Evolutionary conservation across 495 filamentous ascomycete species (phyloP).

Genomic region (Chaetomium fimeti): DNA sequence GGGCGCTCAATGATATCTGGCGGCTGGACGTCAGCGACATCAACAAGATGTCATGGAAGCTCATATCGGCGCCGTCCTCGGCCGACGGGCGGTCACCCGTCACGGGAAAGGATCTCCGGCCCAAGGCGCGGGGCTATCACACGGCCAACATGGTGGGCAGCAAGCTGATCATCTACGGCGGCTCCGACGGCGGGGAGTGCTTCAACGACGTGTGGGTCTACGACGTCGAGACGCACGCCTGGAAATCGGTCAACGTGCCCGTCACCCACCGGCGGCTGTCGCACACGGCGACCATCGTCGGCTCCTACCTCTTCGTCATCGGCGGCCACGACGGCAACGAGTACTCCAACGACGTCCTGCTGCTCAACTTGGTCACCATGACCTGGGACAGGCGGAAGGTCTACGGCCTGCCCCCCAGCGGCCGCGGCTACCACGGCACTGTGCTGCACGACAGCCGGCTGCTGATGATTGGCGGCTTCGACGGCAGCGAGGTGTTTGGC

Average conservation of each 20-base stretch:
- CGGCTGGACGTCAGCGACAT: conserved; percentile 61
- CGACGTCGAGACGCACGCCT: conserved; percentile 56
- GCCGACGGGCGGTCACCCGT: conserved; percentile 16
- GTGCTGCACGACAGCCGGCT: conserved; percentile 61
- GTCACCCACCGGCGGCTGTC: conserved; percentile 57
- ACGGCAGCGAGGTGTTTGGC: conserved; percentile 61
- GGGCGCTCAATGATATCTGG: conserved; percentile 67
- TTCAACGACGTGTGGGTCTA: conserved; percentile 70
- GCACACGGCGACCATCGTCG: conserved; percentile 64
- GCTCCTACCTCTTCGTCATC: conserved; percentile 64
- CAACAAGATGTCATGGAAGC: conserved; percentile 61
- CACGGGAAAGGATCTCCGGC: conserved; percentile 38
- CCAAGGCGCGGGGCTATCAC: conserved; percentile 64
- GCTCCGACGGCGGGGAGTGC: conserved; percentile 64
- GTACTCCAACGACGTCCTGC: conserved; percentile 62
- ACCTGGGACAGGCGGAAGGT: conserved; percentile 62
- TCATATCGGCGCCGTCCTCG: conserved; percentile 48
- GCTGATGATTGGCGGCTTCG: conserved; percentile 62
- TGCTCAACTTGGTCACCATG: conserved; percentile 68
- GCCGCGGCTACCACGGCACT: conserved; percentile 62
- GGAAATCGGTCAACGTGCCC: conserved; percentile 54
- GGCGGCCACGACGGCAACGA: conserved; percentile 67
- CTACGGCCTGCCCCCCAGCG: conserved; percentile 61
- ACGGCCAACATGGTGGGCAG: conserved; percentile 67
- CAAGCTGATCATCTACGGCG: conserved; percentile 66